These are phyloP conservation scores for Quercus phellos DNA, from an alignment of 331 rosid genomes.

Conservation along the genomic window DNA sequence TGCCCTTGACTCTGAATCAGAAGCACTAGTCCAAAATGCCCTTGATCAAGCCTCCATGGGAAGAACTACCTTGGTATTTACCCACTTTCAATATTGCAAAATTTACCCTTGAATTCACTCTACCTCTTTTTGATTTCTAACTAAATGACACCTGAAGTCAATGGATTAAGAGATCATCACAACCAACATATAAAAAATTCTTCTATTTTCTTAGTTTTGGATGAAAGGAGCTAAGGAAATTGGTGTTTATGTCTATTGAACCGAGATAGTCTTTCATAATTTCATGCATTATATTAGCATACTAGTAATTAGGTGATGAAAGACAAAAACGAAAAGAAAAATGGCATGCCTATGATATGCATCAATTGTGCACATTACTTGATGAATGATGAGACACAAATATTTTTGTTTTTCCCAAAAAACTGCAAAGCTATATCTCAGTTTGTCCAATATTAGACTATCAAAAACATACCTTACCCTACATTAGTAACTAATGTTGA, in stretches of 20 bases:
- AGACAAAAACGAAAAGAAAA: no score
- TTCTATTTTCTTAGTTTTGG: neutral
- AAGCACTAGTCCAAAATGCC: slow-evolving; percentile 80
- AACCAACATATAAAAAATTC: neutral
- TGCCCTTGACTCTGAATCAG: slow-evolving; percentile 96
- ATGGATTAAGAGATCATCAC: no score
- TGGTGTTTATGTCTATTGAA: neutral
- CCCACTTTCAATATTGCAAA: neutral
- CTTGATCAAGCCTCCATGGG: slow-evolving; percentile 96
- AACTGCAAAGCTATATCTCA: no score
- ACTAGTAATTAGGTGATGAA: neutral
- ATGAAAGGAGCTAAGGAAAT: neutral
- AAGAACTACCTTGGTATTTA: slow-evolving; percentile 78
- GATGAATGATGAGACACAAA: no score
- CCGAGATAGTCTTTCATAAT: neutral
- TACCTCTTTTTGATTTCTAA: no score
- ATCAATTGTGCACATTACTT: no score
- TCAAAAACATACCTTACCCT: neutral
- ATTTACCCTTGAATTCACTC: neutral
- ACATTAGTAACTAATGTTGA: neutral
- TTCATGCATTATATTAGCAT: neutral
- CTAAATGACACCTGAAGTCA: no score
- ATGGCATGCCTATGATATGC: no score
- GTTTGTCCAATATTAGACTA: no score
- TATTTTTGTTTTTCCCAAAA: no score